A percentile compares a stretch with the other conserved stretches of the same genome.
These are phyloP conservation scores for Sporothrix protearum DNA, from an alignment of 2,329 filamentous ascomycete genomes.

Conservation along the genomic window DNA sequence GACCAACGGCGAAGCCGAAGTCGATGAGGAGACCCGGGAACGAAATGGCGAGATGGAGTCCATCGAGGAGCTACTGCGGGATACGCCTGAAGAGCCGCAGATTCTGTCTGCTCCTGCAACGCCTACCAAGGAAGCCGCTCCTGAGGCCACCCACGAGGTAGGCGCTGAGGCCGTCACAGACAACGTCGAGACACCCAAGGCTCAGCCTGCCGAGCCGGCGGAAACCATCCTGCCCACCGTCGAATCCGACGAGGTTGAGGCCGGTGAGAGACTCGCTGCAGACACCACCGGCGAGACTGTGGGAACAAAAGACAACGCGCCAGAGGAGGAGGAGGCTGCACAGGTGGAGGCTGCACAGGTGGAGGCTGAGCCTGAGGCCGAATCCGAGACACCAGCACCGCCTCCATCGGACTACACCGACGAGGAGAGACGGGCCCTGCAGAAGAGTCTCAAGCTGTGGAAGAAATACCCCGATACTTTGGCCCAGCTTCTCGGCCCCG, in stretches of 20 bases:
- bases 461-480: conserved; percentile 55
- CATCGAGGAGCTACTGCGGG: conserved; percentile 57
- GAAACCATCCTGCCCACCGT: neutral
- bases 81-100: conserved; percentile 53
- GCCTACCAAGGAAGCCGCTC: neutral
- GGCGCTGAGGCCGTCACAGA: neutral
- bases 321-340: conserved; percentile 28
- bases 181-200: neutral
- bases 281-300: neutral
- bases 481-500: conserved; percentile 53
- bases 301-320: conserved; percentile 27
- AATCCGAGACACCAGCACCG: conserved; percentile 27
- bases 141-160: neutral
- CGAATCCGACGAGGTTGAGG: neutral
- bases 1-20: conserved; percentile 35
- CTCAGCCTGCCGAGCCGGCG: neutral
- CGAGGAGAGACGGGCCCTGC: conserved; percentile 46
- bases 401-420: conserved; percentile 45
- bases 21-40: conserved; percentile 30
- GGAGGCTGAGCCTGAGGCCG: conserved; percentile 26
- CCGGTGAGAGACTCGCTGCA: neutral
- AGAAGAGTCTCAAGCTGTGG: conserved; percentile 64
- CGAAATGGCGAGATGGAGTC: conserved; percentile 43
- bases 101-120: conserved; percentile 29
- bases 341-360: conserved; percentile 30